Evolutionary conservation across 495 filamentous ascomycete genomes (phyloP), one percentile per base, ranked within the genome.

Genomic region (Talaromyces ruber): DNA sequence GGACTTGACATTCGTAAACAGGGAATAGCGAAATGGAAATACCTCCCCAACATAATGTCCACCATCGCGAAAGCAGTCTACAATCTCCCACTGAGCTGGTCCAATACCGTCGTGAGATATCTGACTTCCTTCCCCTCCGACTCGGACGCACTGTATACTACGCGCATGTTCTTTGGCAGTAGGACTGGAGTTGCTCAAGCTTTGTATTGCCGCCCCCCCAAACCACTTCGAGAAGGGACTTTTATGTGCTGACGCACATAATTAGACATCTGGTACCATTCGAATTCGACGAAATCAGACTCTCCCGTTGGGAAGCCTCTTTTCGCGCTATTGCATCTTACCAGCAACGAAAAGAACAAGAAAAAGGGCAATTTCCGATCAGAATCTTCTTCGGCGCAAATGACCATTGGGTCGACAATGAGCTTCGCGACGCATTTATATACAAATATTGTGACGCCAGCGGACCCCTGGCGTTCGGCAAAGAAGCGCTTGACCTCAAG

Each of bases 321-420:
- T 52, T 60, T 12, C 59, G 43, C 12, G 22, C 24, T 24, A 60
- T 51, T 6, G 54, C 28, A 21, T 57, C 54, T 54, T 9, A 16
- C 22, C 51, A 53, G 4, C 22, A 53, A 6, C 51, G 25, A 6
- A 0, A 52, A 6, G 0, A 52, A 6, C n/a, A 25, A 14, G n/a
- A 30, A 25, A 6, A 4, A 6, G 12, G 29, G 3, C n/a, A 26
- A 29, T 54, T 54, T 24, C 51, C 51, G 8, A 60, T 60, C 37
- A 43, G 59, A 12, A 60, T 60, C 26, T 60, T 60, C 43, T 60
- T 60, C 43, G 59, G 59, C 39, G 25, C 11, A 30, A 29, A 60
- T 34, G 59, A 60, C 28, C 25, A 52, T 26, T 60, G 59, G 59
- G 59, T 60, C 25, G 5, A 24, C 26, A 32, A 60, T 26, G 59